A percentile compares a stretch with the other conserved stretches of the same genome.
Evolutionary conservation across 345 rosid genomes (phyloP).

Genomic region (Durio zibethinus): DNA sequence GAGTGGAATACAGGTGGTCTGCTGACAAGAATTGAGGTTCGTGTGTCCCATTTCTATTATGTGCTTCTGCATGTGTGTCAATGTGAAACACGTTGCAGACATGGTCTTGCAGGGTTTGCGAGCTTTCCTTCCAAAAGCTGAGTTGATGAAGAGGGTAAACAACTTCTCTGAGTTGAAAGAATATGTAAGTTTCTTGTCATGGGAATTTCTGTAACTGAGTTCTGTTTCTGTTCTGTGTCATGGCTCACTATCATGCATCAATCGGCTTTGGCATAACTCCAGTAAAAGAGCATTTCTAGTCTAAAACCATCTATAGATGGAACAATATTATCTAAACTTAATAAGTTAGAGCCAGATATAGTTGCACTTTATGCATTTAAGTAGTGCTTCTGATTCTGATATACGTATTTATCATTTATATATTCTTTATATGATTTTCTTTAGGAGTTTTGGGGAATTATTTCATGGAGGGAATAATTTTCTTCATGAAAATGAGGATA

Average conservation of each 20-base stretch:
- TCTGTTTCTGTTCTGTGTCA: background rate
- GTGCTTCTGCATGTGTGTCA: background rate
- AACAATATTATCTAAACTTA: background rate
- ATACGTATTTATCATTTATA: background rate
- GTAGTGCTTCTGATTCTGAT: background rate
- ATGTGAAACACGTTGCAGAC: slow-evolving; percentile 6
- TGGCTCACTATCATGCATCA: background rate
- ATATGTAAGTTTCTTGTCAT: slow-evolving; percentile 49
- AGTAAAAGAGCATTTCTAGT: background rate
- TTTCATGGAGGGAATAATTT: background rate
- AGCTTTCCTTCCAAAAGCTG: slow-evolving; percentile 83
- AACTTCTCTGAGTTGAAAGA: slow-evolving; percentile 86
- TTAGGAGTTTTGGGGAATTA: background rate
- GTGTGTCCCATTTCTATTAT: slow-evolving; percentile 3
- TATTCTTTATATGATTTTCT: background rate
- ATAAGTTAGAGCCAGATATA: background rate
- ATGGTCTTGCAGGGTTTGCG: slow-evolving; percentile 65
- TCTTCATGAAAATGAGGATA: too few relatives aligned
- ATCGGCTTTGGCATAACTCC: background rate
- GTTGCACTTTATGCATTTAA: background rate
- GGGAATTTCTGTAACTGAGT: background rate
- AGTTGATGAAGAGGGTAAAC: slow-evolving; percentile 65
- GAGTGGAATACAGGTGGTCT: slow-evolving; percentile 96
- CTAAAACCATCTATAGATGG: background rate
- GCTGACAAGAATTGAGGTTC: slow-evolving; percentile 83